Percentiles rank a stretch among this genome's conserved stretches.
Conservation (phyloP, 176 grass and related monocot genomes). For the Juncus effusus region DNA sequence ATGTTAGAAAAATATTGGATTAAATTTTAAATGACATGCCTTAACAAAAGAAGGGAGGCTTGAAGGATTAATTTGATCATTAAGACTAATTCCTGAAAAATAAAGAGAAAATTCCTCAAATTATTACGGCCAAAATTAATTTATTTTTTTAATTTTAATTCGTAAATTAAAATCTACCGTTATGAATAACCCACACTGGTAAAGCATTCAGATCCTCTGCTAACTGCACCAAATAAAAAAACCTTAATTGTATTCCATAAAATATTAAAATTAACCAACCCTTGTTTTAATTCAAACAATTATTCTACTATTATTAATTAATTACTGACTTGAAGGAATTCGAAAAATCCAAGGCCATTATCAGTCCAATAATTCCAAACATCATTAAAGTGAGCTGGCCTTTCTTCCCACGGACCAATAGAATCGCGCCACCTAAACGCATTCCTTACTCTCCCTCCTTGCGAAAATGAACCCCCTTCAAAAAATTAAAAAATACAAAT, state of each 20-base stretch:
- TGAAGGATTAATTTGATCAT: conserved; percentile 58
- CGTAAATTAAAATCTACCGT: conserved; percentile 42
- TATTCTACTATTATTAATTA: conserved; percentile 7
- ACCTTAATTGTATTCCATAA: background rate
- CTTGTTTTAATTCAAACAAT: too few species aligned
- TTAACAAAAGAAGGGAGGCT: conserved; percentile 71
- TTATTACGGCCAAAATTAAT: conserved; percentile 2
- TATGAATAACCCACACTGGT: conserved; percentile 86
- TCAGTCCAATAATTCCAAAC: conserved; percentile 92
- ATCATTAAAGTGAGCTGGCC: conserved; percentile 86
- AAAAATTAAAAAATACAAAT: conserved; percentile 14
- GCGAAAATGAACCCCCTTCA: conserved; percentile 81
- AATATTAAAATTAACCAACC: too few species aligned
- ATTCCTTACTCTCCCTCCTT: conserved; percentile 74
- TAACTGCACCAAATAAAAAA: conserved; percentile 48
- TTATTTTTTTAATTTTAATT: background rate
- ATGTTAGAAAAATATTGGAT: background rate
- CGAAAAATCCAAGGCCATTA: conserved; percentile 85
- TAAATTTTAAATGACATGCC: conserved; percentile 40
- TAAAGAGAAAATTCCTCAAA: conserved; percentile 22
- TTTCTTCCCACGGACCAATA: conserved; percentile 82
- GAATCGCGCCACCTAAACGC: conserved; percentile 87
- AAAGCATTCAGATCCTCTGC: conserved; percentile 80
- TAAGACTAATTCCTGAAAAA: conserved; percentile 60
- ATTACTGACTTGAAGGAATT: conserved; percentile 81